A percentile compares a stretch with the other conserved stretches of the same genome.
Evolutionary conservation across 371 early-diverging fungal genomes (phyloP).

Genomic region (Vairimorpha apis): DNA sequence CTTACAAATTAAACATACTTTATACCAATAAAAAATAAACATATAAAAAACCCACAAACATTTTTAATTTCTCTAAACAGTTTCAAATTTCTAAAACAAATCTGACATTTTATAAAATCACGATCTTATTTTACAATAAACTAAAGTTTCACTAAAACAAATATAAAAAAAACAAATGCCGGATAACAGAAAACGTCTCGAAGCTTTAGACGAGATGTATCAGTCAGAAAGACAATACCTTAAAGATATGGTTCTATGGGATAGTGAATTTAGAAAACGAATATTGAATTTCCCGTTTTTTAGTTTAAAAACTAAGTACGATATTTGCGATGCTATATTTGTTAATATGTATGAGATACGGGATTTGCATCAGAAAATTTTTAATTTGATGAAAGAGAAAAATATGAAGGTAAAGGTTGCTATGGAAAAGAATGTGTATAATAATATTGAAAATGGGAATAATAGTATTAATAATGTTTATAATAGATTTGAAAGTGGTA

Average conservation of each 20-base stretch:
- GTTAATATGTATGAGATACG: slow-evolving; percentile 40
- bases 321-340: slow-evolving; percentile 51
- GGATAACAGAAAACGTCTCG: slow-evolving; percentile 44
- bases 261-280: slow-evolving; percentile 40
- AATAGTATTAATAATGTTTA: no score
- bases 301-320: slow-evolving; percentile 28
- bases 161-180: slow-evolving; percentile 22
- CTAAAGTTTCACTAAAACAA: slow-evolving; percentile 2
- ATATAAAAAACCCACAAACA: no score
- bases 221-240: slow-evolving; percentile 52
- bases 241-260: slow-evolving; percentile 45
- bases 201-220: slow-evolving; percentile 52
- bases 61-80: no score
- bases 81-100: no score
- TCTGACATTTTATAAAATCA: background rate
- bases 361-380: slow-evolving; percentile 30
- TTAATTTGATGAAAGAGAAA: slow-evolving; percentile 23
- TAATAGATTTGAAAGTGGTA: no score
- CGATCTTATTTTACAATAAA: slow-evolving; percentile 3
- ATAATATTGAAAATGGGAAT: background rate
- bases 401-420: slow-evolving; percentile 9
- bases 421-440: background rate
- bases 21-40: no score
- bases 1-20: no score
- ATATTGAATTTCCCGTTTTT: slow-evolving; percentile 33